Evolutionary conservation across 2,329 filamentous ascomycete species (phyloP).

Genomic region (Blastomyces emzantsi): DNA sequence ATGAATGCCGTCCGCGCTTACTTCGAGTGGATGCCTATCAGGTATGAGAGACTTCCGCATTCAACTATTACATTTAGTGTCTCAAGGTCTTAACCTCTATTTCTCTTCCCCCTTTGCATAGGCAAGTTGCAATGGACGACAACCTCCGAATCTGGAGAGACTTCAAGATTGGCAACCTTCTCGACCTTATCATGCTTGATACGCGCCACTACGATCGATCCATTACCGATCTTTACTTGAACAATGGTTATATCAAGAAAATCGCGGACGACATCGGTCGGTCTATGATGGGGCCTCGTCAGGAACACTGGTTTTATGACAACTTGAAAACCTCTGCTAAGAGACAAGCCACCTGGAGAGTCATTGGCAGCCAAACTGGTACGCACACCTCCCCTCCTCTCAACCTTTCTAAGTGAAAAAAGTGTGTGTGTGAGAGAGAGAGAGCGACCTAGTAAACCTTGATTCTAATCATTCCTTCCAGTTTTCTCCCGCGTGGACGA

Average conservation of each 20-base stretch:
- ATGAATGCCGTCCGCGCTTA: slow-evolving; percentile 63
- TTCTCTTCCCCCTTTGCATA: not conserved
- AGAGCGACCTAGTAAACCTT: not conserved
- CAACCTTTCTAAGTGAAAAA: not conserved
- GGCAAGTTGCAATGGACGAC: slow-evolving; percentile 57
- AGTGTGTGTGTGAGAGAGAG: not conserved
- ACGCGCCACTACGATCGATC: slow-evolving; percentile 59
- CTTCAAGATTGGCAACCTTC: slow-evolving; percentile 55
- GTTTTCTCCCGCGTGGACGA: slow-evolving; percentile 23
- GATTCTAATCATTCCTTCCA: not conserved
- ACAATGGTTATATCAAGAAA: slow-evolving; percentile 51
- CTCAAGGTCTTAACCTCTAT: not conserved
- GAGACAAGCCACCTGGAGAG: slow-evolving; percentile 58
- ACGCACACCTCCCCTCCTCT: not conserved
- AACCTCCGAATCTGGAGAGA: slow-evolving; percentile 58
- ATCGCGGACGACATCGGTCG: slow-evolving; percentile 60
- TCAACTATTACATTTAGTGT: not conserved
- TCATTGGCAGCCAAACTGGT: slow-evolving; percentile 59
- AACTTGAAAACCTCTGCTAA: slow-evolving; percentile 47
- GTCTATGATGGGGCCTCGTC: slow-evolving; percentile 60
- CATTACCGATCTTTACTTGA: slow-evolving; percentile 51
- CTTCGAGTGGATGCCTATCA: slow-evolving; percentile 56
- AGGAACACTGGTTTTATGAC: slow-evolving; percentile 67
- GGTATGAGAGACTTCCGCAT: slow-evolving; percentile 22
- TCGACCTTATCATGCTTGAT: slow-evolving; percentile 60